Evolutionary conservation across 495 filamentous ascomycete species (phyloP).

Genomic region (Mycothermus thermophilus): DNA sequence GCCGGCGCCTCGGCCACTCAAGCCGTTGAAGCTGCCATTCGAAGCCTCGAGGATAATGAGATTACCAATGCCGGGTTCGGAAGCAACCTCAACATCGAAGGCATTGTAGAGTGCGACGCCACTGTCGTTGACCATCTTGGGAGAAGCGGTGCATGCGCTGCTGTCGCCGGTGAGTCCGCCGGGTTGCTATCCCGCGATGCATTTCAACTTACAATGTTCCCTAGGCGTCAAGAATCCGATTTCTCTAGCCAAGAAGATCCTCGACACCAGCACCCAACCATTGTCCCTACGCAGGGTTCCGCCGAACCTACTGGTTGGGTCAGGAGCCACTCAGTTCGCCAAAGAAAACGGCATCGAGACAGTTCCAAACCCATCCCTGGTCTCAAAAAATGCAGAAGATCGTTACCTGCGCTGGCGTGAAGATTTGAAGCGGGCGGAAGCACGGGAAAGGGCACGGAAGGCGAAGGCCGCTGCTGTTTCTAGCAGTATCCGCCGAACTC

Average conservation of each 20-base stretch:
- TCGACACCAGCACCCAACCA: slow-evolving; percentile 56
- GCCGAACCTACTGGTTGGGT: slow-evolving; percentile 77
- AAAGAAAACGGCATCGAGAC: slow-evolving; percentile 57
- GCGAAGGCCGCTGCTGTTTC: slow-evolving; percentile 1
- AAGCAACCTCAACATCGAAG: slow-evolving; percentile 85
- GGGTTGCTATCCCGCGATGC: neutral
- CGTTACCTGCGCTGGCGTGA: slow-evolving; percentile 63
- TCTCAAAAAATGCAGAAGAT: slow-evolving; percentile 59
- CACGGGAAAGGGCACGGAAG: slow-evolving; percentile 3
- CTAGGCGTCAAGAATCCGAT: slow-evolving; percentile 88
- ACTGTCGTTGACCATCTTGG: slow-evolving; percentile 82
- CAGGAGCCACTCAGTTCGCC: slow-evolving; percentile 76
- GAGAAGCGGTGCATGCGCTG: slow-evolving; percentile 84
- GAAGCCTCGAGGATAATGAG: slow-evolving; percentile 74
- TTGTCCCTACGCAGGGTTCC: slow-evolving; percentile 77
- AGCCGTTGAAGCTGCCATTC: slow-evolving; percentile 85
- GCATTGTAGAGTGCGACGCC: slow-evolving; percentile 86
- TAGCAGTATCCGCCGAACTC: slow-evolving; percentile 1
- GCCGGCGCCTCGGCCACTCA: slow-evolving; percentile 70
- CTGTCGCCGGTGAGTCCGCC: slow-evolving; percentile 64
- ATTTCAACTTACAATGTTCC: neutral
- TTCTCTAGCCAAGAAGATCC: slow-evolving; percentile 64
- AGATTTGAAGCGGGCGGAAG: slow-evolving; percentile 51
- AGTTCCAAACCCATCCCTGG: slow-evolving; percentile 53
- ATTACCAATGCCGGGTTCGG: slow-evolving; percentile 96